Evolutionary conservation across 2,329 filamentous ascomycete genomes (phyloP).

Genomic region (Ascochyta lentis): DNA sequence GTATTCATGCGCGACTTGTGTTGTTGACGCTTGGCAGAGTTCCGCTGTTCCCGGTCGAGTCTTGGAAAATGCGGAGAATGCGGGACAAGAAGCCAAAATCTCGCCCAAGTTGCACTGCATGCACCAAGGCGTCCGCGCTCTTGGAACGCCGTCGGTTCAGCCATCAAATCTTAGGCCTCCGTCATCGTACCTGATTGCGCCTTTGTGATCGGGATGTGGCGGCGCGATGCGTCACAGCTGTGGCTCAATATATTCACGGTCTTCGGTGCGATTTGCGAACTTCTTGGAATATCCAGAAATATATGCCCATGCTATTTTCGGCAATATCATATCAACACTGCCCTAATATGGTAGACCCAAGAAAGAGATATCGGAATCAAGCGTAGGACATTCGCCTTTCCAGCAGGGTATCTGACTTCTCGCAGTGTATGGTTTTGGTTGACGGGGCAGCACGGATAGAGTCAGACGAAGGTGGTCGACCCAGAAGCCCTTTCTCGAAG

Average conservation of each 20-base stretch:
- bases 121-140: conserved; percentile 10
- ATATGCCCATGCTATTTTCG: not conserved
- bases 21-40: conserved; percentile 14
- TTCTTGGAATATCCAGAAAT: not conserved
- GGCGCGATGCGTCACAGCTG: not conserved
- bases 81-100: conserved; percentile 9
- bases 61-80: conserved; percentile 15
- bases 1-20: conserved; percentile 1
- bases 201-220: conserved; percentile 2
- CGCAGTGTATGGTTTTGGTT: no score
- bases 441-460: no score
- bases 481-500: not conserved
- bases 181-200: conserved; percentile 4
- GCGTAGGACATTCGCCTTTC: no score
- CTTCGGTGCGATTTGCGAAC: no score
- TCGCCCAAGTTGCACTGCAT: not conserved
- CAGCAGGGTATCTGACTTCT: no score
- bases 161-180: not conserved
- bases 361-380: no score
- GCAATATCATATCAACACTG: no score
- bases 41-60: conserved; percentile 14
- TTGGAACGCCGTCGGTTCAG: conserved; percentile 3
- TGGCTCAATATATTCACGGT: not conserved
- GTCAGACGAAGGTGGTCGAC: not conserved
- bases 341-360: no score